Conservation (phyloP, 164 flowering plant species). For the Chimonanthus salicifolius region DNA sequence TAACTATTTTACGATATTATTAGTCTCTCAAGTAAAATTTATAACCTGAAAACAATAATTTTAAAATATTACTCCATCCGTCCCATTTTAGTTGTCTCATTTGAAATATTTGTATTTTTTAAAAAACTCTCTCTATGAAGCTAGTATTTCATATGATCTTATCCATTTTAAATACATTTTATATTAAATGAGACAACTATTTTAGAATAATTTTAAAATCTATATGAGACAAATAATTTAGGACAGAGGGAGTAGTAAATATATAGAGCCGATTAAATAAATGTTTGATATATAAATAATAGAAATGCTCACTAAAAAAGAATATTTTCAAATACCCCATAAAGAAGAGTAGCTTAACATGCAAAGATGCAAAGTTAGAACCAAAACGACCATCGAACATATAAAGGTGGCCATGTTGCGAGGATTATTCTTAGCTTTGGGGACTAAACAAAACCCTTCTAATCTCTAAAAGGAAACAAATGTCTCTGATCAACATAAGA, state of each 20-base stretch:
- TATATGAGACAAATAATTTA: no score
- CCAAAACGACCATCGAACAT: constrained; percentile 7
- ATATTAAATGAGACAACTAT: no score
- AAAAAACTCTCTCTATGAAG: no score
- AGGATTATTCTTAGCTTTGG: constrained; percentile 20
- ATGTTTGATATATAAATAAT: not conserved
- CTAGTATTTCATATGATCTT: no score
- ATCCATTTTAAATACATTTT: no score
- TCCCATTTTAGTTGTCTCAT: no score
- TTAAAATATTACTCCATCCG: no score
- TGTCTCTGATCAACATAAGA: constrained; percentile 5
- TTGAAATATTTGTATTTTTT: no score
- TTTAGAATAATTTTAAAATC: no score
- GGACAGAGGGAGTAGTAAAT: not conserved
- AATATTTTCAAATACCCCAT: constrained; percentile 10
- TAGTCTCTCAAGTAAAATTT: no score
- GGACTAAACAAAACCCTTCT: constrained; percentile 11
- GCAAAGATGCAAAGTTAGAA: constrained; percentile 16
- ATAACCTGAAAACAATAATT: no score
- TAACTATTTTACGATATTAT: no score
- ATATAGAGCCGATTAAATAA: not conserved
- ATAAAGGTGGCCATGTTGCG: constrained; percentile 15
- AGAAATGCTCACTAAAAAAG: constrained; percentile 8
- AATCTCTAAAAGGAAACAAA: constrained; percentile 3
- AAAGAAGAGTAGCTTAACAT: constrained; percentile 7